These are phyloP conservation scores for Miscanthus sacchariflorus DNA, from an alignment of 202 grass and related monocot species.

Conservation along the genomic window DNA sequence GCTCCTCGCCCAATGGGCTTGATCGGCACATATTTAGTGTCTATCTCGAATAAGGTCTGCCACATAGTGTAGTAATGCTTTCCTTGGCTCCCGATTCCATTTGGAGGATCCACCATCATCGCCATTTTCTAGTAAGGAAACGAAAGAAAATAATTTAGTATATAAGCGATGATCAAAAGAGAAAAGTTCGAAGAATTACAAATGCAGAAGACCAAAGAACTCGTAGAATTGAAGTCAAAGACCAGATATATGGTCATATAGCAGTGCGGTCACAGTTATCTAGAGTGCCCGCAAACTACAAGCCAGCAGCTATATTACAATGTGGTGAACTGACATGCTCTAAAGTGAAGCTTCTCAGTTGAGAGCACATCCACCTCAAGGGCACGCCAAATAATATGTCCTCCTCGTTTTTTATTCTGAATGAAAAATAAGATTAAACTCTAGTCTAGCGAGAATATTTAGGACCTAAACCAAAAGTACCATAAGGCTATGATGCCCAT, in stretches of 20 bases:
- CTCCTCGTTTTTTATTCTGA: background rate
- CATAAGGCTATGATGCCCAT: background rate
- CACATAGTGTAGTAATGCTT: slow-evolving; percentile 96
- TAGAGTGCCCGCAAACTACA: background rate
- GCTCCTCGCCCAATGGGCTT: slow-evolving; percentile 85
- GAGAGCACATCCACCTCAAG: background rate
- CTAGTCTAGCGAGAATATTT: background rate
- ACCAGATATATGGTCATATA: background rate
- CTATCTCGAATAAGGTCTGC: slow-evolving; percentile 95
- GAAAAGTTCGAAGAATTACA: background rate
- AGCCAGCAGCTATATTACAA: background rate
- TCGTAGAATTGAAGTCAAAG: background rate
- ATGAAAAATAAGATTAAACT: background rate
- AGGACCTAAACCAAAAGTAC: slow-evolving; percentile 9
- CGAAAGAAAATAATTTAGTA: slow-evolving; percentile 5
- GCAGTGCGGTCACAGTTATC: background rate
- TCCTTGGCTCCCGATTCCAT: slow-evolving; percentile 76
- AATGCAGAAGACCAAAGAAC: background rate
- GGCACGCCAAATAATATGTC: background rate
- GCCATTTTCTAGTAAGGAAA: slow-evolving; percentile 68
- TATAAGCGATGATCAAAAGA: background rate
- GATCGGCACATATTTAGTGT: slow-evolving; percentile 90
- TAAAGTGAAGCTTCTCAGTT: background rate
- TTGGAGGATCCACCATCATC: slow-evolving; percentile 88
- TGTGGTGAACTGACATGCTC: background rate